Percentiles rank a stretch among this genome's conserved stretches.
These are phyloP conservation scores for Ophiostoma triangulosporum DNA, from an alignment of 2,329 filamentous ascomycete species.

Conservation along the genomic window DNA sequence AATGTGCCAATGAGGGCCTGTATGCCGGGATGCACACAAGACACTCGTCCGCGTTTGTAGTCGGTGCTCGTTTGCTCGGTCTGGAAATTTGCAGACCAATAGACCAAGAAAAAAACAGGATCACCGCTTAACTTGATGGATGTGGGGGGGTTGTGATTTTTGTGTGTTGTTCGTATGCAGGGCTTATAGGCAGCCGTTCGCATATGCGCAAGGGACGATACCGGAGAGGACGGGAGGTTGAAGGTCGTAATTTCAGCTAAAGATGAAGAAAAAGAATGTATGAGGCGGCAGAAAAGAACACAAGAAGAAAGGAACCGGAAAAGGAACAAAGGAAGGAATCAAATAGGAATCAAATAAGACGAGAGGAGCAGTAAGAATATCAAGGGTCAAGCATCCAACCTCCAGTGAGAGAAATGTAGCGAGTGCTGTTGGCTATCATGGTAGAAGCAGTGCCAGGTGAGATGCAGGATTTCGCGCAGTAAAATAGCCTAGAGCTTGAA, in stretches of 20 bases:
- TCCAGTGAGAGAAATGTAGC: conserved; percentile 30
- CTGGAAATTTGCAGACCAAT: neutral
- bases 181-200: neutral
- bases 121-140: conserved; percentile 11
- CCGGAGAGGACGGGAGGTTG: conserved; percentile 1
- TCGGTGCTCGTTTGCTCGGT: neutral
- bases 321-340: neutral
- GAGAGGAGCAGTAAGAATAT: conserved; percentile 10
- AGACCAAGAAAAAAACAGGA: conserved; percentile 1
- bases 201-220: neutral
- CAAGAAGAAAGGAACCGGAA: neutral
- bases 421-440: conserved; percentile 32
- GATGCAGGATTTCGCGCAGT: conserved; percentile 16
- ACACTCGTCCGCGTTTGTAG: neutral
- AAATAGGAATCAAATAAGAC: neutral
- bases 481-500: conserved; percentile 1
- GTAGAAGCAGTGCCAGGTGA: conserved; percentile 24
- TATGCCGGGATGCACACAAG: neutral
- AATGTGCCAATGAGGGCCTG: neutral
- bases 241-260: neutral
- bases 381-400: conserved; percentile 31
- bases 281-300: neutral
- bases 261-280: neutral
- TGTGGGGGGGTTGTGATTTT: conserved; percentile 17
- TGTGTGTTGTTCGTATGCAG: conserved; percentile 3